Conservation (phyloP, 495 filamentous ascomycete species). For the Xylaria scruposa region DNA sequence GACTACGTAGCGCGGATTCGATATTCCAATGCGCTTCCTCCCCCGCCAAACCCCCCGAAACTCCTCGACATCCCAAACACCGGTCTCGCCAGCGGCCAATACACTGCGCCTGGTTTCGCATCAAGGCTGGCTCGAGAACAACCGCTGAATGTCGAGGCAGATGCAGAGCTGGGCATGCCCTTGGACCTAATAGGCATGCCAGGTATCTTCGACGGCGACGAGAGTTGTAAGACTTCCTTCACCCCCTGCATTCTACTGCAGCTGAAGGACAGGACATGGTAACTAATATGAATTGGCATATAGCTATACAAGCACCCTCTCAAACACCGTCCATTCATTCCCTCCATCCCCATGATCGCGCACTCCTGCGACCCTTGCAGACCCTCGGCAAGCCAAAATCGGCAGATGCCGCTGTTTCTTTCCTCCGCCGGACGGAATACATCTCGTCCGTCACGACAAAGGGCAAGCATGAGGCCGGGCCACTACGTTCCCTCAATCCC, state of each 20-base stretch:
- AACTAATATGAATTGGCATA: constrained; percentile 31
- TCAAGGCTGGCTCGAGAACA: constrained; percentile 88
- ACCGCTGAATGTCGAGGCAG: constrained; percentile 93
- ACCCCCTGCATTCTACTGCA: background rate
- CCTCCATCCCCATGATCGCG: constrained; percentile 80
- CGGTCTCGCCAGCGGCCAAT: constrained; percentile 79
- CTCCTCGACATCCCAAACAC: constrained; percentile 94
- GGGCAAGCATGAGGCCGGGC: constrained; percentile 40
- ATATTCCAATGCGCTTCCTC: constrained; percentile 93
- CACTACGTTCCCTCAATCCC: constrained; percentile 46
- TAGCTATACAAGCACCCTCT: constrained; percentile 82
- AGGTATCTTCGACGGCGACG: constrained; percentile 91
- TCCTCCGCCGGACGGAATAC: constrained; percentile 95
- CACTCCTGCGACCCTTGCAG: constrained; percentile 78
- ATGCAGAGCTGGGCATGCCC: constrained; percentile 97
- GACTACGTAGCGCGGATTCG: constrained; percentile 95
- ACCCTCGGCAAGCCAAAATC: constrained; percentile 78
- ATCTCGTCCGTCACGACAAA: constrained; percentile 73
- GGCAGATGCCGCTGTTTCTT: constrained; percentile 76
- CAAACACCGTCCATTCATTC: constrained; percentile 72
- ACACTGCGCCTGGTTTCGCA: constrained; percentile 85
- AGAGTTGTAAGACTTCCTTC: constrained; percentile 72
- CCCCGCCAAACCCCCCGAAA: constrained; percentile 92
- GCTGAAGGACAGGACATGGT: background rate
- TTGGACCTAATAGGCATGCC: constrained; percentile 95